Percentiles rank a stretch among this genome's conserved stretches.
These are phyloP conservation scores for Pseudopyrenochaeta lycopersici DNA, from an alignment of 2,329 filamentous ascomycete genomes.

Conservation along the genomic window DNA sequence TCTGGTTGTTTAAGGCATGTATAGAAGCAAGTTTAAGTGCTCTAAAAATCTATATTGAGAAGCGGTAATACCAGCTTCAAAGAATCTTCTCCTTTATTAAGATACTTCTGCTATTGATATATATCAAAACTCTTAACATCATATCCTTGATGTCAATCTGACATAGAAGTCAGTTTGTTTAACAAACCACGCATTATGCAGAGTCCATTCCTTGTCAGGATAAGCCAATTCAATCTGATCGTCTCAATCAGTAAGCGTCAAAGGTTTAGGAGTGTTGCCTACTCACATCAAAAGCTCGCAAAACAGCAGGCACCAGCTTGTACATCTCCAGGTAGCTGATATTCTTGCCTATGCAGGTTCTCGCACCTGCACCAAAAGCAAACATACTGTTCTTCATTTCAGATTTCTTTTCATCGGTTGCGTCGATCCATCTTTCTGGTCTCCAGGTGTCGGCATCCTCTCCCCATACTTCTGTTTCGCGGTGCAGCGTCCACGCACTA, in stretches of 20 bases:
- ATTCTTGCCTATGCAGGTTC: conserved; percentile 26
- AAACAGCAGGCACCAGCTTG: conserved; percentile 21
- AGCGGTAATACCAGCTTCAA: no score
- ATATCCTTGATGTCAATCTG: background rate
- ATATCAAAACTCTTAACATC: no score
- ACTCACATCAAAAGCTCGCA: conserved; percentile 21
- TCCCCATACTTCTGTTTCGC: conserved; percentile 13
- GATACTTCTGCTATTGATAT: no score
- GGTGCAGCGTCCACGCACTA: conserved; percentile 23
- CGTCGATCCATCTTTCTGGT: conserved; percentile 27
- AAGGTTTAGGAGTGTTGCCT: no score
- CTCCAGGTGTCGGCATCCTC: conserved; percentile 12
- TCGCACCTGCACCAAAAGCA: conserved; percentile 18
- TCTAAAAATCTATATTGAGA: no score
- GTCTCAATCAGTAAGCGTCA: background rate
- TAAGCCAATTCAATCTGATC: conserved; percentile 9
- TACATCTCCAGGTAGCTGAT: conserved; percentile 28
- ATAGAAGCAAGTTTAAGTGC: no score
- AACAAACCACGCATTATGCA: conserved; percentile 23
- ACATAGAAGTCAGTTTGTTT: conserved; percentile 19
- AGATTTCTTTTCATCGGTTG: conserved; percentile 14
- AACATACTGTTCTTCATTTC: conserved; percentile 42
- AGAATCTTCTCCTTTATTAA: no score
- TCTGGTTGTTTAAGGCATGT: no score
- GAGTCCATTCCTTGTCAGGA: conserved; percentile 11